Conservation (phyloP, 2,329 filamentous ascomycete species). For the Cryphonectria carpinicola region DNA sequence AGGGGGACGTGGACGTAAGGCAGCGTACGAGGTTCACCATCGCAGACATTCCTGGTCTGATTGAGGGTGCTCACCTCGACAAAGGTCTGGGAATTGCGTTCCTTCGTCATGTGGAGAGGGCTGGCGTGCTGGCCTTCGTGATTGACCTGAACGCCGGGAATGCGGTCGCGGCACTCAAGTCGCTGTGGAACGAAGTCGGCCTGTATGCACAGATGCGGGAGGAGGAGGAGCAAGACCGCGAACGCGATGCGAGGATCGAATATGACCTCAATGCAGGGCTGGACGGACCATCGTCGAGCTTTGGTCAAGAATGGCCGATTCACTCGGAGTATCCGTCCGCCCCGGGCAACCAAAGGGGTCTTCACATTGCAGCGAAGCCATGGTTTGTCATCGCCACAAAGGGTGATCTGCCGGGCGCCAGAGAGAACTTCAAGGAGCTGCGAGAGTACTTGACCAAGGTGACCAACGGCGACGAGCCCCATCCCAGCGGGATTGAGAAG, state of each 20-base stretch:
- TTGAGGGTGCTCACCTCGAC: conserved; percentile 91
- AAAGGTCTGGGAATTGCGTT: conserved; percentile 90
- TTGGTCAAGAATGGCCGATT: conserved; percentile 35
- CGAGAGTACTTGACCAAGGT: conserved; percentile 72
- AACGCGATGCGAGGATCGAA: conserved; percentile 59
- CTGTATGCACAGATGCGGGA: conserved; percentile 82
- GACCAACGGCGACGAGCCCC: conserved; percentile 62
- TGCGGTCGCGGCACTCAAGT: conserved; percentile 76
- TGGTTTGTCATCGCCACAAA: conserved; percentile 98
- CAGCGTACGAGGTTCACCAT: conserved; percentile 83
- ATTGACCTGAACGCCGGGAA: conserved; percentile 82
- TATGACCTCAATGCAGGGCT: conserved; percentile 59
- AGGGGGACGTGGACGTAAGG: conserved; percentile 50
- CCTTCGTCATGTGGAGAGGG: conserved; percentile 90
- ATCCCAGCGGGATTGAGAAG: conserved; percentile 70
- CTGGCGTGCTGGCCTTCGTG: conserved; percentile 90
- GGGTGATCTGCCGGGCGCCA: conserved; percentile 78
- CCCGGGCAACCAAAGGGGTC: conserved; percentile 39
- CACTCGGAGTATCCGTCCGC: conserved; percentile 38
- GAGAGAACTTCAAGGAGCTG: conserved; percentile 74
- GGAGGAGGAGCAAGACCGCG: conserved; percentile 69
- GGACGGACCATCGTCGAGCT: conserved; percentile 27
- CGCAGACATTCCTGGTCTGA: conserved; percentile 92
- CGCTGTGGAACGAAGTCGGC: conserved; percentile 87
- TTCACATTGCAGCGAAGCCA: conserved; percentile 89